These are phyloP conservation scores for Vitrella brassicaformis DNA, from an alignment of 73 alveolate species.

Conservation along the genomic window DNA sequence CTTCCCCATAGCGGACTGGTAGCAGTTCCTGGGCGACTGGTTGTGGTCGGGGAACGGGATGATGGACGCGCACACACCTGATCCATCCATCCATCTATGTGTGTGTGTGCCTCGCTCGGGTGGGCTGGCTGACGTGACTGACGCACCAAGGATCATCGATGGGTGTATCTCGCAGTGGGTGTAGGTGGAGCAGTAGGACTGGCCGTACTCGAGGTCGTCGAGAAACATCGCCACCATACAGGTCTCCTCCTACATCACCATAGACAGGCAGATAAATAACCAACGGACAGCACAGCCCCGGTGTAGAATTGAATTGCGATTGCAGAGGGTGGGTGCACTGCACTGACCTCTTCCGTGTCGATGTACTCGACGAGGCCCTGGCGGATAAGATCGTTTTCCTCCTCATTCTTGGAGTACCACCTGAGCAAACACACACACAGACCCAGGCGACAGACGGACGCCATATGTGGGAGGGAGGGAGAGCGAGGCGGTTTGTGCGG, in stretches of 20 bases:
- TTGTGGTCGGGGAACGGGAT: constrained; percentile 99
- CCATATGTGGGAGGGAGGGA: too few species aligned
- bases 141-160: constrained; percentile 96
- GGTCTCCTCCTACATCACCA: constrained; percentile 92
- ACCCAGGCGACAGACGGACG: too few species aligned
- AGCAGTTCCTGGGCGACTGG: constrained; percentile 77
- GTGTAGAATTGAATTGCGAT: too few species aligned
- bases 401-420: too few species aligned
- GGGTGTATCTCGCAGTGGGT: constrained; percentile 99
- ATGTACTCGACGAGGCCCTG: constrained; percentile 89
- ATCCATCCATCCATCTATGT: not conserved
- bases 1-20: constrained; percentile 99
- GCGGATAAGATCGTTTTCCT: constrained; percentile 69
- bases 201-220: not conserved
- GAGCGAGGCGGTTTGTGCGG: too few species aligned
- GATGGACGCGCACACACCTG: constrained; percentile 79
- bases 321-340: too few species aligned
- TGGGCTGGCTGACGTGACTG: constrained; percentile 6
- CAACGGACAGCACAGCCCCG: too few species aligned
- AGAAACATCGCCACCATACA: constrained; percentile 89
- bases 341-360: constrained; percentile 99
- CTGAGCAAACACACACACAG: too few species aligned
- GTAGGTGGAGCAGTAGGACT: constrained; percentile 37
- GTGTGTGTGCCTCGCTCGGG: not conserved
- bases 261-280: too few species aligned